Conservation (phyloP, 495 filamentous ascomycete genomes). For the Xylaria grammica region DNA sequence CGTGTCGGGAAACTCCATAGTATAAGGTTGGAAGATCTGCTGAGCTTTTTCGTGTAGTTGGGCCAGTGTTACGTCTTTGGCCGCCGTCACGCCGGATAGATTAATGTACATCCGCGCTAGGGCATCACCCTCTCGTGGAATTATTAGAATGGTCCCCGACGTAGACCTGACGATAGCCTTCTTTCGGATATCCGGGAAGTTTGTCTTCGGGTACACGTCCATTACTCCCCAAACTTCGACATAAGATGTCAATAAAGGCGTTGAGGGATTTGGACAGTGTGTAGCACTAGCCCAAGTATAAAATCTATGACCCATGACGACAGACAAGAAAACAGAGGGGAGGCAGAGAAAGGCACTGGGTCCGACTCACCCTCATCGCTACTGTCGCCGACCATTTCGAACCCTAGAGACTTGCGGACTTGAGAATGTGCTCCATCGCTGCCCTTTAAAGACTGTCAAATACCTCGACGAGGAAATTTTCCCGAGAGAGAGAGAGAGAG, state of each 20-base stretch:
- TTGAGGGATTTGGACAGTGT: background rate
- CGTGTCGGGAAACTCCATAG: constrained; percentile 49
- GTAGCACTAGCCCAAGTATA: background rate
- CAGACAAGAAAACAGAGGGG: background rate
- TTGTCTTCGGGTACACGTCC: constrained; percentile 75
- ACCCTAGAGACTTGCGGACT: constrained; percentile 69
- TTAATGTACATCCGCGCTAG: constrained; percentile 68
- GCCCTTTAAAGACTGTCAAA: constrained; percentile 49
- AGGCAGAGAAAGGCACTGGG: background rate
- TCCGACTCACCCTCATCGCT: constrained; percentile 59
- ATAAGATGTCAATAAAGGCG: background rate
- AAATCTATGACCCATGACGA: background rate
- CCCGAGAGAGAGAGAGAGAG: background rate
- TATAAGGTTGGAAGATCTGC: constrained; percentile 61
- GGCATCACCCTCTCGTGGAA: constrained; percentile 69
- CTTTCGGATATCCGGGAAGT: constrained; percentile 76
- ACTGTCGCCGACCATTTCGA: constrained; percentile 75
- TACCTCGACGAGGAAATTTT: background rate
- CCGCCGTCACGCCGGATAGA: constrained; percentile 39
- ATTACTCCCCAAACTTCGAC: constrained; percentile 70
- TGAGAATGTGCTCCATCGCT: constrained; percentile 80
- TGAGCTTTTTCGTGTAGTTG: constrained; percentile 63
- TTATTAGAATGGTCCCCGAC: constrained; percentile 62
- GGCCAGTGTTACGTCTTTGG: constrained; percentile 54
- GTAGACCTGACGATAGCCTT: constrained; percentile 61